Evolutionary conservation across 2,329 filamentous ascomycete species (phyloP).

Genomic region (Colletotrichum musicola): DNA sequence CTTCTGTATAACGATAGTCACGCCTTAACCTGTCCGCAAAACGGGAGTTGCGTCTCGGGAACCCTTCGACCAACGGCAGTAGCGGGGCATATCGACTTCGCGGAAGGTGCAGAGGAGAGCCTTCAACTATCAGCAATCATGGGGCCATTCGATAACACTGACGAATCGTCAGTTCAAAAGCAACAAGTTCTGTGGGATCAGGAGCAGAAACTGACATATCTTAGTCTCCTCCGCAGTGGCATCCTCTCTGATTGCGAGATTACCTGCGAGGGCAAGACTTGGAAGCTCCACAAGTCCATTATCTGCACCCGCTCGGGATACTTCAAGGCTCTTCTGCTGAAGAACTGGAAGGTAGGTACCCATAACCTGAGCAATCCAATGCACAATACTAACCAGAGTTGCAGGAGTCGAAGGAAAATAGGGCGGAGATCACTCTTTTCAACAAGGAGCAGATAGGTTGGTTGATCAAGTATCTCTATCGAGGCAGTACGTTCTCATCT

Average conservation of each 20-base stretch:
- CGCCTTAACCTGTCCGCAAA: too few species aligned
- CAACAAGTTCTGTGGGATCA: background rate
- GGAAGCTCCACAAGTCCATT: constrained; percentile 9
- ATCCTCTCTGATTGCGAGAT: constrained; percentile 8
- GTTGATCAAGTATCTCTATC: constrained; percentile 21
- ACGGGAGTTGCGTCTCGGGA: too few species aligned
- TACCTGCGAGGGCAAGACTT: background rate
- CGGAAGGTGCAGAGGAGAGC: too few species aligned
- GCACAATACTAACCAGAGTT: too few species aligned
- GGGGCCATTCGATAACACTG: too few species aligned
- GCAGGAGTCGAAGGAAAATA: constrained; percentile 12
- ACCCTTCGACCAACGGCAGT: too few species aligned
- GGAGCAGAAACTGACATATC: background rate
- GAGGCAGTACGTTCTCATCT: constrained; percentile 1
- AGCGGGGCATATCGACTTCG: too few species aligned
- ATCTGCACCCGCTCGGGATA: constrained; percentile 8
- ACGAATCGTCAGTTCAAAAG: background rate
- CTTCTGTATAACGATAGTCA: too few species aligned
- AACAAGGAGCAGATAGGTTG: constrained; percentile 14
- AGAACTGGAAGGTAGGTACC: constrained; percentile 1
- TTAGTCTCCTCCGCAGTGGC: background rate
- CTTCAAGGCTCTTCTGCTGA: background rate
- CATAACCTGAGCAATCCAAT: background rate
- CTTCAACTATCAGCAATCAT: too few species aligned
- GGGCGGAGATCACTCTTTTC: constrained; percentile 1